Conservation (phyloP, 768 basidiomycete genomes). For the Lactarius akahatsu region DNA sequence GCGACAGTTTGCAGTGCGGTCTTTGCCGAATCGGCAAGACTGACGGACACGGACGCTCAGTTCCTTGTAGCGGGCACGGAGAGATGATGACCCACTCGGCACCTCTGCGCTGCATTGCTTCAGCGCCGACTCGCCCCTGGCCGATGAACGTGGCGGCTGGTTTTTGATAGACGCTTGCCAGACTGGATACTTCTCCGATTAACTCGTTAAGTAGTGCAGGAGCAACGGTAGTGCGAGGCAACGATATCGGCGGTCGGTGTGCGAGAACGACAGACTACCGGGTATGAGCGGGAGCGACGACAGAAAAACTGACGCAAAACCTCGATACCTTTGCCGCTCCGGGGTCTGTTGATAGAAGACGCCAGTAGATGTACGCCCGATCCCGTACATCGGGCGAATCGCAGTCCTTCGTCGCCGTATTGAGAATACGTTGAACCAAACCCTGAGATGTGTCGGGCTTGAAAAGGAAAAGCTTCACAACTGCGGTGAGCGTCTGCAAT, state of each 20-base stretch:
- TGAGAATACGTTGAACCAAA: slow-evolving; percentile 87
- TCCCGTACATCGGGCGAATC: slow-evolving; percentile 97
- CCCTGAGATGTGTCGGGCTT: slow-evolving; percentile 92
- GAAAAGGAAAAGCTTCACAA: slow-evolving; percentile 94
- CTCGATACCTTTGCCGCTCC: slow-evolving; percentile 83
- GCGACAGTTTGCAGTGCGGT: slow-evolving; percentile 91
- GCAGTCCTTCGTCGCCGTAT: slow-evolving; percentile 95
- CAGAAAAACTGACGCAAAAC: background rate
- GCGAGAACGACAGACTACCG: slow-evolving; percentile 83
- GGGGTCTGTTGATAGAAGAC: slow-evolving; percentile 90
- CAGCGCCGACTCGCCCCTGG: slow-evolving; percentile 82
- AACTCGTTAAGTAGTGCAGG: slow-evolving; percentile 88
- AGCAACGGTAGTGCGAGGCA: slow-evolving; percentile 88
- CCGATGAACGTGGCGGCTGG: slow-evolving; percentile 96
- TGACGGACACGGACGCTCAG: slow-evolving; percentile 30
- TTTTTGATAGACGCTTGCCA: slow-evolving; percentile 97
- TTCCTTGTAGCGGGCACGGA: background rate
- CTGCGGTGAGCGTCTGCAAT: slow-evolving; percentile 85
- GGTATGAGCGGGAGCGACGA: slow-evolving; percentile 1
- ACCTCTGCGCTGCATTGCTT: slow-evolving; percentile 66
- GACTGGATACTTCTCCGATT: slow-evolving; percentile 79
- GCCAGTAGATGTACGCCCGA: slow-evolving; percentile 98
- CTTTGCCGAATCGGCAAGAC: slow-evolving; percentile 64
- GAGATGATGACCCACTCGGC: slow-evolving; percentile 49
- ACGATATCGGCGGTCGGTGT: slow-evolving; percentile 87